A percentile compares a stretch with the other conserved stretches of the same genome.
Evolutionary conservation across 805 yeast species (phyloP).

Genomic region (Saccharomycopsis babjevae): DNA sequence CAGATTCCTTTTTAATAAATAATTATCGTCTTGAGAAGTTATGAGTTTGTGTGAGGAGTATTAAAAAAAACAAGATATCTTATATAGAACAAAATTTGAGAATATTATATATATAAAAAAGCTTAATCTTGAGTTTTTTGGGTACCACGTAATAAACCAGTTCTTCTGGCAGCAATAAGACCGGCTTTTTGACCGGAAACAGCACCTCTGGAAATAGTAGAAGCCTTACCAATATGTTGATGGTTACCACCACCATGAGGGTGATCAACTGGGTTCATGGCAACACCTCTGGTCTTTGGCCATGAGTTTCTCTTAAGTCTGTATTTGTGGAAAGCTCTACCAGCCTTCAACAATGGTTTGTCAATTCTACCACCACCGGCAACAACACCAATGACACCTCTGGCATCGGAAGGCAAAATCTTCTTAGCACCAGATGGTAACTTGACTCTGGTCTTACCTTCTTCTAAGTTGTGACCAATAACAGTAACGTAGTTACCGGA

Average conservation of each 20-base stretch:
- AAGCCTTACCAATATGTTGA: slow-evolving; percentile 99
- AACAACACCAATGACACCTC: slow-evolving; percentile 99
- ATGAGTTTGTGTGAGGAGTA: not conserved
- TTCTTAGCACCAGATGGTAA: slow-evolving; percentile 99
- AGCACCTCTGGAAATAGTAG: slow-evolving; percentile 98
- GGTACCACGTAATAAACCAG: slow-evolving; percentile 99
- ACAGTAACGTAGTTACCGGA: slow-evolving; percentile 99
- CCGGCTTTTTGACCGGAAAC: slow-evolving; percentile 99
- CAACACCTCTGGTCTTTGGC: slow-evolving; percentile 99
- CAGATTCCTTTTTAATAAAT: not conserved
- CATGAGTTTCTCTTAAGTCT: slow-evolving; percentile 99
- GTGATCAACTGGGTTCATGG: slow-evolving; percentile 99
- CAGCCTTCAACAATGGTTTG: slow-evolving; percentile 99
- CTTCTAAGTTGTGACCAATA: slow-evolving; percentile 99
- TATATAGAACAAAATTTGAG: slow-evolving; percentile 1
- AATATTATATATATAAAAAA: not conserved
- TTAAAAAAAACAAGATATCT: not conserved
- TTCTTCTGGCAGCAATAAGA: slow-evolving; percentile 99
- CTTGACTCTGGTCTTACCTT: slow-evolving; percentile 98
- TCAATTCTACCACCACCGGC: slow-evolving; percentile 99
- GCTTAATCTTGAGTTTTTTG: slow-evolving; percentile 76
- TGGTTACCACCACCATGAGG: slow-evolving; percentile 99
- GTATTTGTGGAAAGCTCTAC: slow-evolving; percentile 99
- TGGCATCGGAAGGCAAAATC: slow-evolving; percentile 87
- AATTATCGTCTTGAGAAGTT: slow-evolving; percentile 1